These are phyloP conservation scores for Candida sp. DNA, from an alignment of 1,139 yeast genomes.

Conservation along the genomic window DNA sequence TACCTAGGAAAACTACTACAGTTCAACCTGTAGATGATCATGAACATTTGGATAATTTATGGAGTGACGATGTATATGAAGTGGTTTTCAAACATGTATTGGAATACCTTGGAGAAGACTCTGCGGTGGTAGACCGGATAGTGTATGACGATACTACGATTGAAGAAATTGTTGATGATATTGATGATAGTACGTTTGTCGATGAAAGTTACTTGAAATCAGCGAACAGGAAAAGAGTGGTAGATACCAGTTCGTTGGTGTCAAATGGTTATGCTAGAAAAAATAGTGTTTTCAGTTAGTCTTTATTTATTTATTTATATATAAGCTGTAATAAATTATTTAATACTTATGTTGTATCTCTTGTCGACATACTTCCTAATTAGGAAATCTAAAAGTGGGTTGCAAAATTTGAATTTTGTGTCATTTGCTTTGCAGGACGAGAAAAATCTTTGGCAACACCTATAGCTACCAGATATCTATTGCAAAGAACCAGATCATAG, in stretches of 20 bases:
- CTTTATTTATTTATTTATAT: no score
- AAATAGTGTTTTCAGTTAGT: background rate
- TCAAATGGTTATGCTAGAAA: background rate
- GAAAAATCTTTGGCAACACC: conserved; percentile 2
- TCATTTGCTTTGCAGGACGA: background rate
- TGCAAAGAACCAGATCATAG: background rate
- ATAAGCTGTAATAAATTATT: no score
- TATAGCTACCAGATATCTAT: background rate
- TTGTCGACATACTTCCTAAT: background rate
- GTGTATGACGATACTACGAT: conserved; percentile 5
- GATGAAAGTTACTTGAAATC: conserved; percentile 2
- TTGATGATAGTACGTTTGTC: conserved; percentile 3
- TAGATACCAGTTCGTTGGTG: background rate
- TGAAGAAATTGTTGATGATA: conserved; percentile 9
- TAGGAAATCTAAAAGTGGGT: background rate
- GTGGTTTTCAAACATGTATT: conserved; percentile 46
- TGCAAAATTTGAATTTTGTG: background rate
- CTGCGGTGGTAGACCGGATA: conserved; percentile 8
- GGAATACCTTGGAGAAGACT: conserved; percentile 26
- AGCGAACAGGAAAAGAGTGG: background rate
- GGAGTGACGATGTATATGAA: conserved; percentile 72
- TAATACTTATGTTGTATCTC: background rate
- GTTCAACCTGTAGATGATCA: conserved; percentile 53
- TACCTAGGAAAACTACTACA: conserved; percentile 34
- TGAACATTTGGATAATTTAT: conserved; percentile 86